These are phyloP conservation scores for Cornus kousa DNA, from an alignment of 148 eudicot species.

Conservation along the genomic window DNA sequence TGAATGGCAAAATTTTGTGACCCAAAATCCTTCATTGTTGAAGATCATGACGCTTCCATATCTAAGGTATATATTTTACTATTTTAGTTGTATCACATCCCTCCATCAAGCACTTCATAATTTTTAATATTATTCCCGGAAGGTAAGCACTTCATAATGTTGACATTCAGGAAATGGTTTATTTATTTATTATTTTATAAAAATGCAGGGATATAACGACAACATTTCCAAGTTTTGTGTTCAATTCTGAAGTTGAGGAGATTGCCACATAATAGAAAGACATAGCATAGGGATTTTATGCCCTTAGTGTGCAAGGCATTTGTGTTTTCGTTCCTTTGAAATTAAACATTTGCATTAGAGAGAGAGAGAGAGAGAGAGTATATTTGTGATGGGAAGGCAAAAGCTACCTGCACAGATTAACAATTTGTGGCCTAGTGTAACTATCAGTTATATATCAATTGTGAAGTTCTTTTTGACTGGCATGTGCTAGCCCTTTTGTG, in stretches of 20 bases:
- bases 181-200: background rate
- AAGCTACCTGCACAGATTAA: no score
- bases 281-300: constrained; percentile 4
- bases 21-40: constrained; percentile 71
- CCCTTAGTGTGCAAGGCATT: background rate
- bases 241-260: constrained; percentile 76
- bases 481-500: background rate
- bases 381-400: no score
- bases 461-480: background rate
- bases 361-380: background rate
- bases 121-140: background rate
- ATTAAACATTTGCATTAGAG: no score
- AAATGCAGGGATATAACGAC: constrained; percentile 75
- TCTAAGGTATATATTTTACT: constrained; percentile 49
- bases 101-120: background rate
- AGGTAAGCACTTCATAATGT: background rate
- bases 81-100: background rate
- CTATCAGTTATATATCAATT: background rate
- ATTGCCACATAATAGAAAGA: constrained; percentile 29
- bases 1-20: constrained; percentile 85
- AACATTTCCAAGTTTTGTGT: constrained; percentile 75
- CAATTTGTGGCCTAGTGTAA: background rate
- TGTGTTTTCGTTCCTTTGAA: background rate
- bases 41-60: constrained; percentile 94
- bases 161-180: background rate